Evolutionary conservation across 345 rosid species (phyloP), one percentile per base, ranked within the genome.

Genomic region (Hevea brasiliensis): DNA sequence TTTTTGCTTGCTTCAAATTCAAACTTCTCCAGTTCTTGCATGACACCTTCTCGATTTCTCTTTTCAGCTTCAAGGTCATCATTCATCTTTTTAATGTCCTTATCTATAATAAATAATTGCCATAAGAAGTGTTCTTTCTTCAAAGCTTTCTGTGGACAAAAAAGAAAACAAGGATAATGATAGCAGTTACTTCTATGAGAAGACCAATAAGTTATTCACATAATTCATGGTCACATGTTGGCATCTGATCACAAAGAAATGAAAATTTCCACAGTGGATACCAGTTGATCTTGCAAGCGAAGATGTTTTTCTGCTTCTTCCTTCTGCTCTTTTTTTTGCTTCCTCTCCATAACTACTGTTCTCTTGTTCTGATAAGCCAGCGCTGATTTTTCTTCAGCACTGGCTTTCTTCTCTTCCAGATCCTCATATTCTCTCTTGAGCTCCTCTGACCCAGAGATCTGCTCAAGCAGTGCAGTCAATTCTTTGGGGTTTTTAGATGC

Each of bases 221-320:
- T 32, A 70, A 26, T 55, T 11, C 24, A 24, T 23, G 29, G 13
- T 8, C 17, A 53, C 17, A 53, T n/a, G 60, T 12, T 58, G 26
- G 45, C 60, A 23, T 66, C 67, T 42, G 10, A 76, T 72, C 42
- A 24, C 13, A 78, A 66, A 40, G 63, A 67, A 26, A 71, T 54
- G 18, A 66, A 48, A 53, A 66, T 71, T 32, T 32, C 60, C 54
- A 62, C 20, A 67, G 68, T 59, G 47, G 72, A 56, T 85, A 95
- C 99, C 99, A 95, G 83, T 82, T 89, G 86, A 8, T 91, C 92
- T 80, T 95, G 99, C 83, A 95, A 79, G 61, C 88, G 89, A 0
- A 91, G 78, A 84, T 92, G 97, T 76, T 89, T 92, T 82, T 95
- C 99, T 44, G 97, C 99, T 87, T 95, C 99, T 85, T 92, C 98